Evolutionary conservation across 805 yeast genomes (phyloP), one percentile per base, ranked within the genome.

Genomic region (Teunomyces tritomae): DNA sequence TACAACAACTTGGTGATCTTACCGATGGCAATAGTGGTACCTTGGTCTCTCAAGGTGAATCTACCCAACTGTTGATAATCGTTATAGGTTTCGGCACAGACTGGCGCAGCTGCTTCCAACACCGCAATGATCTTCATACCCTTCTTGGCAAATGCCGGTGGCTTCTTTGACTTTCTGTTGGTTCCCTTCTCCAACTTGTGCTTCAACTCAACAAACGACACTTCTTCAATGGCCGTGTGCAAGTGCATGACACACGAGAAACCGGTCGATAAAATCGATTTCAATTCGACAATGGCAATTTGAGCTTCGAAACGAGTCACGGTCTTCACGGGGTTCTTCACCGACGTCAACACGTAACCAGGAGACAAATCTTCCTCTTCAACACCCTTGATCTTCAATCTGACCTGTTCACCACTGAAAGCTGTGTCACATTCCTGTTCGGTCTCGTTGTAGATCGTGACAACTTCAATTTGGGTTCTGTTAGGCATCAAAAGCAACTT

Each of bases 231-330:
- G 47, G 98, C 98, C 44, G 98, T 89, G 76, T 94, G 99, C 59
- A 94, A 86, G 65, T 94, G 99, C 97, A 94, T 92, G 47, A 94
- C 97, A 80, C 98, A 94, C 10, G 97, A 84, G 77, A 84, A 94
- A 48, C 99, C 99, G 44, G 95, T 84, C 4, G 99, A 88, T 63
- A 94, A 77, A 63, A 94, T 94, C 14, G 96, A 87, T 73, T 88
- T 90, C 70, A 94, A 82, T 74, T 94, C 99, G 49, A 94, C 97
- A 71, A 94, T 88, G 47, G 97, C 98, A 55, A 94, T 82, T 71
- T 92, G 96, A 5, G 98, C 98, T 73, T 89, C 96, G 64, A 94
- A 94, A 57, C 78, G 81, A 20, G 95, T 86, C 39, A 88, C 95
- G 28, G 96, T 88, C 64, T 87, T 89, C 42, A 94, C 95, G 35